A percentile compares a stretch with the other conserved stretches of the same genome.
Conservation (phyloP, 768 basidiomycete species). For the Suillus cothurnatus region DNA sequence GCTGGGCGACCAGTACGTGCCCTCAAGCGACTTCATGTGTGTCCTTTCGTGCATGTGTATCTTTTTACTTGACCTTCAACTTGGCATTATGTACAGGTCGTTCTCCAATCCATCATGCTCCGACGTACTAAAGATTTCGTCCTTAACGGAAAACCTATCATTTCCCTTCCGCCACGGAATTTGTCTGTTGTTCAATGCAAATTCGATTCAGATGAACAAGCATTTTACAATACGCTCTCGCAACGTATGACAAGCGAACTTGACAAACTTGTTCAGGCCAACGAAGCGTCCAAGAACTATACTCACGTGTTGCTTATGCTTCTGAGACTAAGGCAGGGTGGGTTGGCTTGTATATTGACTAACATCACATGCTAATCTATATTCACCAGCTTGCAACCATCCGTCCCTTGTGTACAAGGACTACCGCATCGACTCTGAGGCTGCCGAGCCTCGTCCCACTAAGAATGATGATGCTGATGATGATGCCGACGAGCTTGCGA, state of each 20-base stretch:
- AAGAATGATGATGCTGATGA: slow-evolving; percentile 56
- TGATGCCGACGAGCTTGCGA: slow-evolving; percentile 75
- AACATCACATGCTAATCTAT: slow-evolving; percentile 1
- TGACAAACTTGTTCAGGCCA: slow-evolving; percentile 61
- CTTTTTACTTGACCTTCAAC: background rate
- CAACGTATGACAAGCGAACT: slow-evolving; percentile 65
- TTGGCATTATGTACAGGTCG: slow-evolving; percentile 47
- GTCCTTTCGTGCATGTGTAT: slow-evolving; percentile 10
- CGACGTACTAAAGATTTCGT: slow-evolving; percentile 76
- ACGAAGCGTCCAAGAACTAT: slow-evolving; percentile 57
- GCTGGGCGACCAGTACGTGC: slow-evolving; percentile 60
- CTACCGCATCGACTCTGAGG: slow-evolving; percentile 72
- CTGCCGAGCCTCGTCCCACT: slow-evolving; percentile 64
- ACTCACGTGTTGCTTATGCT: slow-evolving; percentile 71
- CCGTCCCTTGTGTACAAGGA: slow-evolving; percentile 81
- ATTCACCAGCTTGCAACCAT: slow-evolving; percentile 79
- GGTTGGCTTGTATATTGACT: slow-evolving; percentile 18
- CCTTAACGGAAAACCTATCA: slow-evolving; percentile 78
- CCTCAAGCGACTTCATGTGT: slow-evolving; percentile 83
- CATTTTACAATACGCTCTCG: slow-evolving; percentile 78
- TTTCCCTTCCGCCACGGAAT: slow-evolving; percentile 75
- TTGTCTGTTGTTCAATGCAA: slow-evolving; percentile 74
- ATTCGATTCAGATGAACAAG: slow-evolving; percentile 76
- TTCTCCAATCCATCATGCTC: slow-evolving; percentile 87
- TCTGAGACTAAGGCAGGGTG: slow-evolving; percentile 89